phyloP scores from a whole-genome alignment of 495 filamentous ascomycete species.

The Penicillium salamii region DNA sequence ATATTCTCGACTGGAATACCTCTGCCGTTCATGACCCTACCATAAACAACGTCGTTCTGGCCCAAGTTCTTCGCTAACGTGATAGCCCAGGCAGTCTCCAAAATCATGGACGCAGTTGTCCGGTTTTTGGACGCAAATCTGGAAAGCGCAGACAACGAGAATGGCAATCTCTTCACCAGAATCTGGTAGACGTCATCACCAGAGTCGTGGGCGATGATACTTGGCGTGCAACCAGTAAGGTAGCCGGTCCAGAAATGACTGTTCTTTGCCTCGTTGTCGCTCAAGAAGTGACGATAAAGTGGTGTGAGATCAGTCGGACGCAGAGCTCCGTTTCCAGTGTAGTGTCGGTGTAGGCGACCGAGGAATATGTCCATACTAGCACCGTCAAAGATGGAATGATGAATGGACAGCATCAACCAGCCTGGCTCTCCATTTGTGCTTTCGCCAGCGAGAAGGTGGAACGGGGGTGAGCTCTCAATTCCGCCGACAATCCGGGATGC shows the following conservation, averaged over 20 bases:
- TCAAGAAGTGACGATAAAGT: too few relatives aligned
- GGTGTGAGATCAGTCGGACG: too few relatives aligned
- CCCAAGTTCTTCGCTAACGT: constrained; percentile 3
- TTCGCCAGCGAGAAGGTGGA: background rate
- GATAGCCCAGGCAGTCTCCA: constrained; percentile 11
- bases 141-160: constrained; percentile 6
- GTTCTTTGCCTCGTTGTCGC: too few relatives aligned
- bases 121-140: constrained; percentile 4
- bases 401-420: constrained; percentile 22
- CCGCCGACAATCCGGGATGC: constrained; percentile 13
- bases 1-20: constrained; percentile 44
- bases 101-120: constrained; percentile 3
- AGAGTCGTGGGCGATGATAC: too few relatives aligned
- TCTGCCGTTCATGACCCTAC: constrained; percentile 25
- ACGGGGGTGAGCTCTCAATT: constrained; percentile 11
- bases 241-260: too few relatives aligned
- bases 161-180: background rate
- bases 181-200: too few relatives aligned
- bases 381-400: constrained; percentile 74
- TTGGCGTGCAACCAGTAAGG: too few relatives aligned
- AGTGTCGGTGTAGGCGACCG: constrained; percentile 10
- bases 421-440: background rate
- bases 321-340: background rate
- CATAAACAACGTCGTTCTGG: constrained; percentile 42
- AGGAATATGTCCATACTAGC: constrained; percentile 25